Percentiles rank a stretch among this genome's conserved stretches.
These are phyloP conservation scores for Phytophthora meadii DNA, from an alignment of 352 stramenopile genomes.

Conservation along the genomic window DNA sequence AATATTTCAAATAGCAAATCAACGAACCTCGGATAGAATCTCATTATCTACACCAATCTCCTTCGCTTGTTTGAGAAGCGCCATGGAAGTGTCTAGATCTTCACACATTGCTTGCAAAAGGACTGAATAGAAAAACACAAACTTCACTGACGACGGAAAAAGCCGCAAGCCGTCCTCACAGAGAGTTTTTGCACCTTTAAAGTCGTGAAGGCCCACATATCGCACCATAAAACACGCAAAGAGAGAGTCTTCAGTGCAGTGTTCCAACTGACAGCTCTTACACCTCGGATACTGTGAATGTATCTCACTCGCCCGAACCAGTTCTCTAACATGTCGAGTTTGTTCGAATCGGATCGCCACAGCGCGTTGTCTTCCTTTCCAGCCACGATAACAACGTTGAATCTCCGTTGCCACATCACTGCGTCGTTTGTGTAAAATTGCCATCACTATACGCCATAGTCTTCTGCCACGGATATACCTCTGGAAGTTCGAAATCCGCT, in stretches of 20 bases:
- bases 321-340: slow-evolving; percentile 41
- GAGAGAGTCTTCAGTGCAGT: slow-evolving; percentile 48
- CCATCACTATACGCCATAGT: slow-evolving; percentile 53
- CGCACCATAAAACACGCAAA: slow-evolving; percentile 60
- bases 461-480: slow-evolving; percentile 49
- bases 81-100: slow-evolving; percentile 46
- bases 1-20: not conserved
- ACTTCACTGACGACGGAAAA: slow-evolving; percentile 48
- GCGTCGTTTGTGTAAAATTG: slow-evolving; percentile 40
- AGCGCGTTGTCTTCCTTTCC: slow-evolving; percentile 35
- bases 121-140: slow-evolving; percentile 52
- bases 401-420: slow-evolving; percentile 37
- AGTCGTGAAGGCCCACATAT: slow-evolving; percentile 58
- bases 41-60: slow-evolving; percentile 32
- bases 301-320: slow-evolving; percentile 24
- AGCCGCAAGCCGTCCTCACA: slow-evolving; percentile 42
- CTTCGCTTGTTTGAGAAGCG: slow-evolving; percentile 36
- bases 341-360: slow-evolving; percentile 47
- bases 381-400: slow-evolving; percentile 51
- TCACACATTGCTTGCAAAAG: slow-evolving; percentile 53
- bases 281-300: slow-evolving; percentile 38
- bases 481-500: slow-evolving; percentile 49
- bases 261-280: slow-evolving; percentile 31
- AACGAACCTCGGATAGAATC: slow-evolving; percentile 43
- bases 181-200: slow-evolving; percentile 43